These are phyloP conservation scores for Eimeria maxima DNA, from an alignment of 169 alveolate species.

Conservation along the genomic window DNA sequence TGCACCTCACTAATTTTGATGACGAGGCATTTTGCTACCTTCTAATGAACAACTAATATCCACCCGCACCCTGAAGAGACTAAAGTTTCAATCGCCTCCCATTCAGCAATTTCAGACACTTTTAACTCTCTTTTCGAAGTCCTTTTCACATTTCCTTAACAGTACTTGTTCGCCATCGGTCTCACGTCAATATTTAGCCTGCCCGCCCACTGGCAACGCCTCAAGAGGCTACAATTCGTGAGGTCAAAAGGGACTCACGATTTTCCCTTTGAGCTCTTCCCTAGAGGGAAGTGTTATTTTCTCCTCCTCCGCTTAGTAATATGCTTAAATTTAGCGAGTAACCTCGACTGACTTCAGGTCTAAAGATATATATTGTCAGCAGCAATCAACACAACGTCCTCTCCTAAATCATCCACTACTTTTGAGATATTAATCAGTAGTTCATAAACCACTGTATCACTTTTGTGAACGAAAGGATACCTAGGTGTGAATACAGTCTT, in stretches of 20 bases:
- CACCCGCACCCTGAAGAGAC: conserved; percentile 50
- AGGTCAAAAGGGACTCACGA: conserved; percentile 83
- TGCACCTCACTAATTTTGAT: no score
- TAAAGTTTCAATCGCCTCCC: conserved; percentile 92
- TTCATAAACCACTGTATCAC: not conserved
- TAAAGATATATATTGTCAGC: not conserved
- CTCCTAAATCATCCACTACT: not conserved
- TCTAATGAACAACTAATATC: not conserved
- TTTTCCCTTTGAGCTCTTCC: conserved; percentile 93
- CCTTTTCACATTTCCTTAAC: conserved; percentile 97
- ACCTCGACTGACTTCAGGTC: conserved; percentile 86
- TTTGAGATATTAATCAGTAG: not conserved
- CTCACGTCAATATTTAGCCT: conserved; percentile 94
- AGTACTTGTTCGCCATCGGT: conserved; percentile 97
- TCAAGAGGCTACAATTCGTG: conserved; percentile 89
- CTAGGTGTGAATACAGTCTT: no score
- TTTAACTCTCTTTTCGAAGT: conserved; percentile 95
- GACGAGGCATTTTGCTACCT: no score
- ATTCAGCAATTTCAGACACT: conserved; percentile 94
- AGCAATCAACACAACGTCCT: no score
- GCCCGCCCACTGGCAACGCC: conserved; percentile 88
- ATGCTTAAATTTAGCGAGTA: conserved; percentile 95
- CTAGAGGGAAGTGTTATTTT: conserved; percentile 92
- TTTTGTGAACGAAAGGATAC: not conserved
- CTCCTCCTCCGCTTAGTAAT: conserved; percentile 95